A percentile compares a stretch with the other conserved stretches of the same genome.
phyloP scores from a whole-genome alignment of 257 asterid species.

The Coffea canephora region DNA sequence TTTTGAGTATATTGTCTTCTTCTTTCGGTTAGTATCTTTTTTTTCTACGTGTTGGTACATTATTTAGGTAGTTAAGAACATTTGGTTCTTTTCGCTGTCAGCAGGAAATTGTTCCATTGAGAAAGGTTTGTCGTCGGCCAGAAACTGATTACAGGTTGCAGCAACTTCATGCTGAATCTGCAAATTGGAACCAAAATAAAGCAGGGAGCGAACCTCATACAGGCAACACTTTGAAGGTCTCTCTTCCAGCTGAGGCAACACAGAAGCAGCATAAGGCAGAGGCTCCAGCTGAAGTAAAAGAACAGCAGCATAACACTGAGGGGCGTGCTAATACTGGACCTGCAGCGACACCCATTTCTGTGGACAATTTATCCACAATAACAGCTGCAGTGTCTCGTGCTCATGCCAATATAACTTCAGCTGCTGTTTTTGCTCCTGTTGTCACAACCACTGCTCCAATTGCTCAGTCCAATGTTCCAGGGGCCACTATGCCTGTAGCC shows the following conservation, averaged over 20 bases:
- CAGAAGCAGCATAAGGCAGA: constrained; percentile 22
- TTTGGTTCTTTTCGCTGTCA: constrained; percentile 1
- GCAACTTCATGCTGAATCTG: constrained; percentile 40
- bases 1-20: not conserved
- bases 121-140: constrained; percentile 59
- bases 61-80: not conserved
- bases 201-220: constrained; percentile 25
- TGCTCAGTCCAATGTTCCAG: not conserved
- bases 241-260: constrained; percentile 22
- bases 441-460: not conserved
- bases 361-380: constrained; percentile 3
- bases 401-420: constrained; percentile 7
- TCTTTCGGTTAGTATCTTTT: not conserved
- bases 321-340: constrained; percentile 25
- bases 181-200: constrained; percentile 37
- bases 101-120: constrained; percentile 76
- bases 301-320: constrained; percentile 28
- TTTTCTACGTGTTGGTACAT: not conserved
- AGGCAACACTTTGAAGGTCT: constrained; percentile 25
- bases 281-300: constrained; percentile 17
- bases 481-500: constrained; percentile 13
- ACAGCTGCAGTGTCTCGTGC: not conserved
- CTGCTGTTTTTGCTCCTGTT: not conserved
- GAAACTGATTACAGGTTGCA: constrained; percentile 64
- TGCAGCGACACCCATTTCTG: constrained; percentile 4